These are phyloP conservation scores for Sporobolomyces pararoseus DNA, from an alignment of 768 basidiomycete genomes.

Conservation along the genomic window DNA sequence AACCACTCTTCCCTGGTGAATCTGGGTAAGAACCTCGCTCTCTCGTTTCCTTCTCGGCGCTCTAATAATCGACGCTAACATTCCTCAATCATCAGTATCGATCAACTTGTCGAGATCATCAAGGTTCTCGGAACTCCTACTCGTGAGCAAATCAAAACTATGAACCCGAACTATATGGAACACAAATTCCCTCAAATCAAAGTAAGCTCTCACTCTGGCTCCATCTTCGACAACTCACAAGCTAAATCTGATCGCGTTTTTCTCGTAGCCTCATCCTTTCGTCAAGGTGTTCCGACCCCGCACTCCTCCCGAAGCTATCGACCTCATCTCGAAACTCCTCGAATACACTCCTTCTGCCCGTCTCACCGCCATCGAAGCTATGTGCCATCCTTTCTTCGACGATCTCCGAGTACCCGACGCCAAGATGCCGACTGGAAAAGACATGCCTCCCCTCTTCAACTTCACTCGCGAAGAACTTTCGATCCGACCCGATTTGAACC, in stretches of 20 bases:
- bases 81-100: constrained; percentile 68
- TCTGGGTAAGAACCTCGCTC: constrained; percentile 32
- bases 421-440: constrained; percentile 94
- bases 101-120: constrained; percentile 99
- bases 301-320: constrained; percentile 92
- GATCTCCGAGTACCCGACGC: constrained; percentile 85
- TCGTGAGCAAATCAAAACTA: constrained; percentile 99
- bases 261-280: constrained; percentile 39
- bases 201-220: constrained; percentile 53
- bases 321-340: constrained; percentile 85
- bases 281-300: constrained; percentile 92
- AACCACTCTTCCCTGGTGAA: constrained; percentile 98
- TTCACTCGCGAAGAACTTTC: constrained; percentile 97
- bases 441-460: constrained; percentile 89
- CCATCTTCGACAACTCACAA: background rate
- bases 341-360: constrained; percentile 97
- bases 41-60: no score
- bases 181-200: constrained; percentile 99
- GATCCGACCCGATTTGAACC: constrained; percentile 88
- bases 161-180: constrained; percentile 99
- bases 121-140: constrained; percentile 98
- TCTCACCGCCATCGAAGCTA: constrained; percentile 70
- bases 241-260: background rate
- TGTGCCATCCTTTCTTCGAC: constrained; percentile 78
- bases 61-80: background rate